A percentile compares a stretch with the other conserved stretches of the same genome.
Evolutionary conservation across 108 stramenopile species (phyloP).

Genomic region (Cyclostephanos invisitatus): DNA sequence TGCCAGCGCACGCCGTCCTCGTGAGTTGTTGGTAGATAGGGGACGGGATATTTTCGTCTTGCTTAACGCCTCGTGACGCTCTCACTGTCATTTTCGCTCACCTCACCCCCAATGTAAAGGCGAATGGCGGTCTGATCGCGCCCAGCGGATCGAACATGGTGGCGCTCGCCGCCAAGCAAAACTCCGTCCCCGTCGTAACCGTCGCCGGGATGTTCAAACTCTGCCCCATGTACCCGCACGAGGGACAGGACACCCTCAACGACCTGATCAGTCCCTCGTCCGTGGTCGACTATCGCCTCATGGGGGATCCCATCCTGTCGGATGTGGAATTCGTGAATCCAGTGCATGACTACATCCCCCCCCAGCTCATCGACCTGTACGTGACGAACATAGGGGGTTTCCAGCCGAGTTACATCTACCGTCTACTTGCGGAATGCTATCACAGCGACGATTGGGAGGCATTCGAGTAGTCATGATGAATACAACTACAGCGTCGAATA

Average conservation of each 20-base stretch:
- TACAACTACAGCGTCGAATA: too few relatives aligned
- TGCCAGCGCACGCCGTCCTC: conserved; percentile 94
- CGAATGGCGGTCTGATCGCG: conserved; percentile 95
- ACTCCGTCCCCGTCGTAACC: conserved; percentile 93
- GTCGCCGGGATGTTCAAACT: conserved; percentile 96
- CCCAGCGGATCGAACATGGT: conserved; percentile 89
- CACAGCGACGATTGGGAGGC: conserved; percentile 90
- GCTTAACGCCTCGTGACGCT: background rate
- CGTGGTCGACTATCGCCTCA: conserved; percentile 64
- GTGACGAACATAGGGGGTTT: conserved; percentile 96
- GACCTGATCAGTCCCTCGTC: conserved; percentile 81
- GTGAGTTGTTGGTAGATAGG: background rate
- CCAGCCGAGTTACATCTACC: conserved; percentile 95
- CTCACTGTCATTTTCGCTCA: background rate
- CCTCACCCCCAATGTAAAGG: conserved; percentile 28
- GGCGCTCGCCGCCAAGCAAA: conserved; percentile 91
- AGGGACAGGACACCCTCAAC: conserved; percentile 93
- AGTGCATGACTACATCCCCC: conserved; percentile 94
- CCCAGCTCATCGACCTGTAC: conserved; percentile 90
- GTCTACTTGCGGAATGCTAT: conserved; percentile 93
- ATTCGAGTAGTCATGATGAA: conserved; percentile 68
- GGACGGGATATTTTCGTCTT: background rate
- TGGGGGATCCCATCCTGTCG: conserved; percentile 54
- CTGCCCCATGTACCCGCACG: conserved; percentile 96
- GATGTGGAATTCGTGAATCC: conserved; percentile 92